Evolutionary conservation across 2,329 filamentous ascomycete genomes (phyloP), one percentile per base, ranked within the genome.

Genomic region (Cordyceps sp.): DNA sequence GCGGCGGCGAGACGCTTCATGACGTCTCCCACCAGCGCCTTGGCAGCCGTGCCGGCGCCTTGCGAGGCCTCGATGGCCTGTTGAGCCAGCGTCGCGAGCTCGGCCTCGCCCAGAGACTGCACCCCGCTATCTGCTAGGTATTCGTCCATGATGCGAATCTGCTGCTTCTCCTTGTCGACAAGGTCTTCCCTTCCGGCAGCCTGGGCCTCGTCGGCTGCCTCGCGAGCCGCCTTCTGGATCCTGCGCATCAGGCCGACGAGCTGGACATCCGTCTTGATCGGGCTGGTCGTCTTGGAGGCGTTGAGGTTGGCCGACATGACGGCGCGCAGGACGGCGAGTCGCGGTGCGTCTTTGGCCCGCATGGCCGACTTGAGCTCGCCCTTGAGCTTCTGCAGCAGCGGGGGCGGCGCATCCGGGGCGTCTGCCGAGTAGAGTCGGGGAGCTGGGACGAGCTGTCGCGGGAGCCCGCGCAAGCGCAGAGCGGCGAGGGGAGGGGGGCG

Each of bases 271-370:
- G 72, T 80, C 33, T 59, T 61, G 46, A 86, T 70, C n/a, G 81
- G 80, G 25, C 58, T 61, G 25, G 64, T 48, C 12, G 78, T 83
- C 56, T 86, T 86, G 49, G 73, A 77, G 22, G 78, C 74, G 53
- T 85, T 86, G 43, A 76, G 73, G 38, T 78, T 73, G 39, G 78
- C 69, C 21, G 78, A 64, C 40, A 86, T 65, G 38, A 86, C 58
- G 26, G 64, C 53, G 42, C 81, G 77, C 30, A 88, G 64, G 24
- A 82, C 78, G 25, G 67, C 58, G 18, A 86, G 69, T 3, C 77
- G 72, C 18, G 69, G 59, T 18, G 62, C 54, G 47, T 79, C 73
- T 52, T 76, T 78, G 42, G 62, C 62, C 36, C 66, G 65, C 73
- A 79, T 78, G 30, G 74, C 73, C 9, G 61, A 53, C 56, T 79